phyloP scores from a whole-genome alignment of 2,329 filamentous ascomycete species.

The Rutstroemia sydowiana region DNA sequence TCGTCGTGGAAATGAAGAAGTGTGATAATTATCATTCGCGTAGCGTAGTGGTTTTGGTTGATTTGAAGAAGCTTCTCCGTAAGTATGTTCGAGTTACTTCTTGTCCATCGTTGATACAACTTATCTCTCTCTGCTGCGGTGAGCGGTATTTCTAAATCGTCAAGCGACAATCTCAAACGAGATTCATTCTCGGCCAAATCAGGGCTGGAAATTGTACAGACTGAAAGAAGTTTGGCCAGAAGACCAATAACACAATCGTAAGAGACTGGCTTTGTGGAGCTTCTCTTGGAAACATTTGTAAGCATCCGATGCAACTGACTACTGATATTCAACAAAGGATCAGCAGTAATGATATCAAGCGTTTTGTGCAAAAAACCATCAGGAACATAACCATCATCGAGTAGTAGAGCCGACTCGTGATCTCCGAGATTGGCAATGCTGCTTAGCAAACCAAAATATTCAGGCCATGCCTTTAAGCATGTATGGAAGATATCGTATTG shows the following conservation, averaged over 20 bases:
- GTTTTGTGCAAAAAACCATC: conserved; percentile 51
- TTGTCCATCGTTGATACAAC: conserved; percentile 38
- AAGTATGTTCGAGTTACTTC: conserved; percentile 42
- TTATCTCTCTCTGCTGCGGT: conserved; percentile 40
- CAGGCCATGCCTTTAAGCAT: conserved; percentile 62
- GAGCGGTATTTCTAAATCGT: conserved; percentile 33
- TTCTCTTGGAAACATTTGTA: conserved; percentile 43
- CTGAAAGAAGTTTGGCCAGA: conserved; percentile 32
- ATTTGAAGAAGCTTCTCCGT: conserved; percentile 59
- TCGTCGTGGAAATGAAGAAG: conserved; percentile 41
- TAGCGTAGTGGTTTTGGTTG: conserved; percentile 47
- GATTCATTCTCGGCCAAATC: not conserved
- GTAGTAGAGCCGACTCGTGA: conserved; percentile 48
- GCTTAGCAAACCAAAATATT: conserved; percentile 66
- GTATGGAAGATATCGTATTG: conserved; percentile 58
- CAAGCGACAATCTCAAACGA: not conserved
- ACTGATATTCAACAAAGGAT: conserved; percentile 21
- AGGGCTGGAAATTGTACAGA: conserved; percentile 20
- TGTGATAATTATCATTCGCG: conserved; percentile 48
- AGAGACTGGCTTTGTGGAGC: conserved; percentile 42
- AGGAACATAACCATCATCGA: no score
- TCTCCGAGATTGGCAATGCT: conserved; percentile 56
- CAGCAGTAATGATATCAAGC: conserved; percentile 28
- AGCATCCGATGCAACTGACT: conserved; percentile 48
- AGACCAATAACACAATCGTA: conserved; percentile 48